Percentiles rank a stretch among this genome's conserved stretches.
phyloP scores from a whole-genome alignment of 495 filamentous ascomycete genomes.

The Podospora bellae-mahoneyi region DNA sequence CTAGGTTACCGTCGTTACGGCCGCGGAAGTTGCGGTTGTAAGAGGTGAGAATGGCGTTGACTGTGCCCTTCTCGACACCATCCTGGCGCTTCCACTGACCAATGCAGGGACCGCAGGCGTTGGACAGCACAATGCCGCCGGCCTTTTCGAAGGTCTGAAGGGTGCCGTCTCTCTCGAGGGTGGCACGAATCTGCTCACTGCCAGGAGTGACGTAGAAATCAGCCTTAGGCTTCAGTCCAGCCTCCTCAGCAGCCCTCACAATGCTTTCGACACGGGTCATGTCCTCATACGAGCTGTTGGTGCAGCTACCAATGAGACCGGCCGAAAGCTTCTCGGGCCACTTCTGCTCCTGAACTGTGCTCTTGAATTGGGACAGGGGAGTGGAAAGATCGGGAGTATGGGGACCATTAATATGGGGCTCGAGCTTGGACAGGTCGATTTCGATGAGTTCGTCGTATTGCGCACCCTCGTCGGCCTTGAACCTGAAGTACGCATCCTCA shows the following conservation, averaged over 20 bases:
- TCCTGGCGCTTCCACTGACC: slow-evolving; percentile 96
- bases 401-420: slow-evolving; percentile 96
- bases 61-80: slow-evolving; percentile 70
- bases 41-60: slow-evolving; percentile 93
- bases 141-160: slow-evolving; percentile 82
- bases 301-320: slow-evolving; percentile 94
- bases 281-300: slow-evolving; percentile 96
- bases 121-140: slow-evolving; percentile 85
- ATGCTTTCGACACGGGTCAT: slow-evolving; percentile 93
- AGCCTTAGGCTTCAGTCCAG: slow-evolving; percentile 80
- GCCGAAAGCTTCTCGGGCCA: slow-evolving; percentile 92
- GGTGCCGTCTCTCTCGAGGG: slow-evolving; percentile 79
- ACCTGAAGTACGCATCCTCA: slow-evolving; percentile 41
- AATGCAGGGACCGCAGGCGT: slow-evolving; percentile 94
- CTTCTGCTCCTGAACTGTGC: slow-evolving; percentile 73
- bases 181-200: slow-evolving; percentile 94
- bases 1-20: slow-evolving; percentile 92
- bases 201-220: slow-evolving; percentile 96
- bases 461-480: slow-evolving; percentile 73
- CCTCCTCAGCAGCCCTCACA: slow-evolving; percentile 82
- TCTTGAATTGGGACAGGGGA: slow-evolving; percentile 80
- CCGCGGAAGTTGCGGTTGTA: slow-evolving; percentile 99
- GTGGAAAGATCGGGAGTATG: slow-evolving; percentile 95
- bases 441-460: slow-evolving; percentile 87
- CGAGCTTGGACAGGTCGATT: slow-evolving; percentile 85